Evolutionary conservation across 805 yeast genomes (phyloP), one percentile per base, ranked within the genome.

Genomic region (Candida incommunis): DNA sequence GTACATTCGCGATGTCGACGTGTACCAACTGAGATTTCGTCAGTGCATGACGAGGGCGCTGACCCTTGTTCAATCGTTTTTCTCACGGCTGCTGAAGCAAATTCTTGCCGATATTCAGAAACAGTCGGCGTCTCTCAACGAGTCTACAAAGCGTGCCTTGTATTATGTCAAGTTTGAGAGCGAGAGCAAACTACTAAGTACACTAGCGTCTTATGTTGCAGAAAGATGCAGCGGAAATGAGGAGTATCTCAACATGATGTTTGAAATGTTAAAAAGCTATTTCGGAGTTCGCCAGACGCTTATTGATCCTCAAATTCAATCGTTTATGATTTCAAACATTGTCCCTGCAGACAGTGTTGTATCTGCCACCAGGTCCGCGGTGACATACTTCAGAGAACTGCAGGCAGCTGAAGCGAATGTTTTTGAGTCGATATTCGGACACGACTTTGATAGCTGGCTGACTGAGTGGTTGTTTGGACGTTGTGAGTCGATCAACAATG

Each of bases 11-110:
- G 95, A 87, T 45, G 66, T 75, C 9, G 90, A 78, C 23, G 56
- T 75, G 1, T 86, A 83, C 58, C 72, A 71, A 42, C 75, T 78
- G 50, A 72, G 88, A 47, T 85, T 84, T 63, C 75, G 82, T 49
- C 94, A 84, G 54, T 84, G 95, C 55, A 69, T 86, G 71, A 78
- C 88, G 1, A 71, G 95, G 47, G 80, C 94, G 1, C 68, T 86
- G 41, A 77, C 92, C 0, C 66, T 90, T 48, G 74, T 86, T 15
- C 72, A 80, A 50, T 83, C 80, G 54, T 85, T 79, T 56, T 62
- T 83, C 45, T 57, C 54, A 31, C 66, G 61, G 46, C 50, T 55
- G 25, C 51, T 75, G 46, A 67, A 68, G 45, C 57, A 53, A 23
- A 50, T 60, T 2, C 54, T 57, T 9, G 22, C 42, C 5, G 46